Conservation (phyloP, 176 grass and related monocot species). For the Luzula sylvatica region DNA sequence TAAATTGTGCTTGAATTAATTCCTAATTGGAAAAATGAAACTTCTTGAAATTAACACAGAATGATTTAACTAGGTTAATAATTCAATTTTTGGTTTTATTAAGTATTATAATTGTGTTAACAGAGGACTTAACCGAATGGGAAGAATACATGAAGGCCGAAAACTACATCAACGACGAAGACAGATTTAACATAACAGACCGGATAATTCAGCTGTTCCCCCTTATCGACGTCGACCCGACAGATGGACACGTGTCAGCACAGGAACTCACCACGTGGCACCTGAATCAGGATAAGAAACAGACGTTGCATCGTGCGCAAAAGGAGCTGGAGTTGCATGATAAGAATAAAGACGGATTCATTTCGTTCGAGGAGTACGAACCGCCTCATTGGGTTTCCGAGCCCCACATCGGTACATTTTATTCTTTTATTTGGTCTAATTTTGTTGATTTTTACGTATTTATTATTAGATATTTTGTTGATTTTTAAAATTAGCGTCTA, state of each 20-base stretch:
- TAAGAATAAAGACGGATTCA: conserved; percentile 49
- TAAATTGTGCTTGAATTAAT: no score
- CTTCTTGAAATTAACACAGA: no score
- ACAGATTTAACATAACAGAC: conserved; percentile 54
- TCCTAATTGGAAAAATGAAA: no score
- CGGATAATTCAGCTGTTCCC: conserved; percentile 64
- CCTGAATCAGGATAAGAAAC: conserved; percentile 43
- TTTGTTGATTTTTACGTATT: no score
- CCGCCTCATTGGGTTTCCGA: conserved; percentile 8
- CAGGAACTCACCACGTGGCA: conserved; percentile 63
- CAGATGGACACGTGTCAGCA: conserved; percentile 53
- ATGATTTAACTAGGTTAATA: no score
- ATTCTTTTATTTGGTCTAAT: background rate
- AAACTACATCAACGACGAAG: conserved; percentile 60
- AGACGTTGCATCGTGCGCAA: conserved; percentile 45
- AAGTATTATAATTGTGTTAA: background rate
- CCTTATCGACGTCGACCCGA: conserved; percentile 47
- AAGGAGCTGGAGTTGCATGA: conserved; percentile 80
- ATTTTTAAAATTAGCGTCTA: no score
- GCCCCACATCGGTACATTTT: conserved; percentile 6
- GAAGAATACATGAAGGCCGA: conserved; percentile 70
- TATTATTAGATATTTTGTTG: no score
- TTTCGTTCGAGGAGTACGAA: conserved; percentile 47
- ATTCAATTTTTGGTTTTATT: no score
- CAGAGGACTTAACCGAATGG: conserved; percentile 54